These are phyloP conservation scores for Geotrichum armillariae DNA, from an alignment of 1,139 yeast species.

Conservation along the genomic window DNA sequence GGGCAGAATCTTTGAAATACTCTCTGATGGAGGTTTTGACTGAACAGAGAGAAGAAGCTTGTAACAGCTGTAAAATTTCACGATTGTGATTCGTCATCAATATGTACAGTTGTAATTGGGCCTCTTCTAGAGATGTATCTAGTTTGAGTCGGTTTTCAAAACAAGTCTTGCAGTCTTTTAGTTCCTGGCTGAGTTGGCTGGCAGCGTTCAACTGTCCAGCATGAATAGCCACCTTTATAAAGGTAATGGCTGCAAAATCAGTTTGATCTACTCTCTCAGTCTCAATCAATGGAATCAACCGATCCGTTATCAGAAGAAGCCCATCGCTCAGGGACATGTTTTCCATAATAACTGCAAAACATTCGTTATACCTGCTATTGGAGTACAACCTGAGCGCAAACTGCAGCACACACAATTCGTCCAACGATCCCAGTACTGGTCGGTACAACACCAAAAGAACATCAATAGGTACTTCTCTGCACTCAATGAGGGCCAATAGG, in stretches of 20 bases:
- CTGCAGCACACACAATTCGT: slow-evolving; percentile 11
- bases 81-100: neutral
- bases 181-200: slow-evolving; percentile 12
- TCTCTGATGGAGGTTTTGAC: neutral
- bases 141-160: neutral
- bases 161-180: neutral
- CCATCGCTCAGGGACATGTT: slow-evolving; percentile 14
- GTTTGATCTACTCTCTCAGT: slow-evolving; percentile 2
- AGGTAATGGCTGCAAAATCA: slow-evolving; percentile 1
- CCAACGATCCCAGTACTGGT: slow-evolving; percentile 13
- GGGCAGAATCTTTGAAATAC: slow-evolving; percentile 1
- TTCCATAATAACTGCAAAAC: slow-evolving; percentile 11
- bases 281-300: slow-evolving; percentile 6
- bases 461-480: slow-evolving; percentile 13
- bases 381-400: slow-evolving; percentile 13
- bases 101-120: slow-evolving; percentile 8
- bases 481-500: slow-evolving; percentile 11
- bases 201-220: slow-evolving; percentile 12
- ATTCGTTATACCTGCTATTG: slow-evolving; percentile 5
- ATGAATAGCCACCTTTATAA: slow-evolving; percentile 5
- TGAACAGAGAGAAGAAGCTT: neutral
- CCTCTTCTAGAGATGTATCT: slow-evolving; percentile 9
- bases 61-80: slow-evolving; percentile 1
- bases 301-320: neutral
- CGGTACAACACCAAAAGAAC: slow-evolving; percentile 10